Conservation (phyloP, 352 stramenopile genomes). For the Hyaloperonospora arabidopsidis region DNA sequence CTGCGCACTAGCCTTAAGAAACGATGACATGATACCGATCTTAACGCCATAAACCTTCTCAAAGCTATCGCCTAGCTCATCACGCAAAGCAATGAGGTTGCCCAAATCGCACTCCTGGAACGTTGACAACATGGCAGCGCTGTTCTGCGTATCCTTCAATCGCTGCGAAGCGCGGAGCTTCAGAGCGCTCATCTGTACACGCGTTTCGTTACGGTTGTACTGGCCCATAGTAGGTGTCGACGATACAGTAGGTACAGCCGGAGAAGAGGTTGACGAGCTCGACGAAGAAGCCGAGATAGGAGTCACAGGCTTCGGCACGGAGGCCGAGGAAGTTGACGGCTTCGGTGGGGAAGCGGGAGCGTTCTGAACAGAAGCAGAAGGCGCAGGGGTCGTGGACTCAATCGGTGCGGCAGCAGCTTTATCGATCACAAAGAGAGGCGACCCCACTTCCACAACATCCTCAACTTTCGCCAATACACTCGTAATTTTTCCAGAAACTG, state of each 20-base stretch:
- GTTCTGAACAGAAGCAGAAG: conserved; percentile 10
- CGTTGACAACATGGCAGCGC: conserved; percentile 96
- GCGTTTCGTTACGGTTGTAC: conserved; percentile 65
- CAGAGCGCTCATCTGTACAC: conserved; percentile 94
- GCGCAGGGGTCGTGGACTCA: conserved; percentile 11
- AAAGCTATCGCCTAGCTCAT: conserved; percentile 90
- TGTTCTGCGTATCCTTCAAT: conserved; percentile 98
- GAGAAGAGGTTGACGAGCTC: conserved; percentile 1
- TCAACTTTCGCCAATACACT: conserved; percentile 92
- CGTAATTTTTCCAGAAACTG: conserved; percentile 86
- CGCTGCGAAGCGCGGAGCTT: conserved; percentile 91
- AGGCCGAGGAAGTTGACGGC: conserved; percentile 16
- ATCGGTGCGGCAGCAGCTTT: conserved; percentile 23
- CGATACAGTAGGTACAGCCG: conserved; percentile 20
- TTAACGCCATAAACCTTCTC: conserved; percentile 95
- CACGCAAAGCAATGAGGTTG: conserved; percentile 90
- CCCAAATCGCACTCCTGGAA: conserved; percentile 99
- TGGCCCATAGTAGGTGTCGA: conserved; percentile 17
- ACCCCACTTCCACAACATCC: conserved; percentile 94
- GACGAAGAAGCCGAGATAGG: conserved; percentile 25
- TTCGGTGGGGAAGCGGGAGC: conserved; percentile 5
- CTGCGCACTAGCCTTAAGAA: conserved; percentile 93
- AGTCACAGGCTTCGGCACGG: conserved; percentile 22
- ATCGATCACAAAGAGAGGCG: conserved; percentile 32
- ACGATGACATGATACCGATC: conserved; percentile 98